A percentile compares a stretch with the other conserved stretches of the same genome.
phyloP scores from a whole-genome alignment of 1,284 basidiomycete species.

The Moesziomyces aphidis region DNA sequence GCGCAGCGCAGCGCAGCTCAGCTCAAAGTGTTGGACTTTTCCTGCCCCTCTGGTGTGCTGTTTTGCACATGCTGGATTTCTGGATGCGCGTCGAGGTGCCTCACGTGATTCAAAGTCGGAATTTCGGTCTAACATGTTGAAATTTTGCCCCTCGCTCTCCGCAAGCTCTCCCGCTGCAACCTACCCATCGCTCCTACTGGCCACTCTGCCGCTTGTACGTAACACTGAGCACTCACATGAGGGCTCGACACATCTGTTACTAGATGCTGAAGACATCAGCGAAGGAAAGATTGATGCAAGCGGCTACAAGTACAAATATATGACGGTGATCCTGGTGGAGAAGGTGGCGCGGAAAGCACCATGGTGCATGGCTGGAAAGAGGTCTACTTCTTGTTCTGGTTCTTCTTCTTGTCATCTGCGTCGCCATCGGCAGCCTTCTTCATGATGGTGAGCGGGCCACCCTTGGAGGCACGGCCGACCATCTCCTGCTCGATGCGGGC shows the following conservation, averaged over 20 bases:
- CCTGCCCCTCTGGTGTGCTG: not conserved
- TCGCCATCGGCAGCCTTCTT: conserved; percentile 91
- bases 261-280: too few species aligned
- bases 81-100: conserved; percentile 34
- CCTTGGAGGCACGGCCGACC: conserved; percentile 49
- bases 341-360: too few species aligned
- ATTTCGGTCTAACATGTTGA: conserved; percentile 2
- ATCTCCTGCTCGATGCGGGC: conserved; percentile 53
- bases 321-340: too few species aligned
- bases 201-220: not conserved
- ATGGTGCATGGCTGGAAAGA: not conserved
- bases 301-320: not conserved
- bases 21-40: conserved; percentile 10
- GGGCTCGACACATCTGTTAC: too few species aligned
- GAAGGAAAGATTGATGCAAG: not conserved
- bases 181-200: not conserved
- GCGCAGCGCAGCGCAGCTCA: not conserved
- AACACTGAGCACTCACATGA: too few species aligned
- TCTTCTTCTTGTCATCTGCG: conserved; percentile 68
- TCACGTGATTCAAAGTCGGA: conserved; percentile 25
- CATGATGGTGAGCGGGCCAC: conserved; percentile 76
- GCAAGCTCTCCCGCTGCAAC: not conserved
- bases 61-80: not conserved
- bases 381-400: conserved; percentile 39
- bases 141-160: not conserved